Percentiles rank a stretch among this genome's conserved stretches.
phyloP scores from a whole-genome alignment of 805 yeast species.

The Kodamaea restingae region DNA sequence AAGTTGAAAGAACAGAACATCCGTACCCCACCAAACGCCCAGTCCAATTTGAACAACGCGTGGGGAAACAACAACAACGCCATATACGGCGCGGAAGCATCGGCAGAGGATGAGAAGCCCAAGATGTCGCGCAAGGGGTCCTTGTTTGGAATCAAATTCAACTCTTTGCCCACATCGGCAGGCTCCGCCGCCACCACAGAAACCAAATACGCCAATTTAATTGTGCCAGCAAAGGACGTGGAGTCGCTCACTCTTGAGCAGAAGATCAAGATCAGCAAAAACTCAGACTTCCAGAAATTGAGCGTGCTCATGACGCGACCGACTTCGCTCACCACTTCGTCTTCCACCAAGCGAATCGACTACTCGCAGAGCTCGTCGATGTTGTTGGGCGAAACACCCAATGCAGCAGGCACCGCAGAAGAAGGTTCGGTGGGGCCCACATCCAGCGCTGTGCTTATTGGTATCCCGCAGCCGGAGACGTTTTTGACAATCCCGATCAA shows the following conservation, averaged over 20 bases:
- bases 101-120: constrained; percentile 17
- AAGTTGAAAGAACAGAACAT: constrained; percentile 26
- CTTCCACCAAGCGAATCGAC: constrained; percentile 18
- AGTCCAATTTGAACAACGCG: constrained; percentile 5
- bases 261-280: constrained; percentile 25
- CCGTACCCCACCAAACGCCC: constrained; percentile 5
- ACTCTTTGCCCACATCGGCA: constrained; percentile 13
- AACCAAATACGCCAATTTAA: constrained; percentile 11
- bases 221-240: constrained; percentile 29
- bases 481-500: constrained; percentile 31
- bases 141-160: constrained; percentile 39
- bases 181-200: constrained; percentile 1
- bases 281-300: constrained; percentile 28
- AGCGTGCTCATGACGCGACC: constrained; percentile 38
- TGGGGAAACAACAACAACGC: constrained; percentile 3
- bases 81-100: not conserved
- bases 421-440: constrained; percentile 24
- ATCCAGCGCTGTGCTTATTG: constrained; percentile 34
- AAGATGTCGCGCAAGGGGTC: constrained; percentile 31
- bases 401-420: constrained; percentile 7
- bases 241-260: constrained; percentile 33
- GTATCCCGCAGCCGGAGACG: constrained; percentile 40
- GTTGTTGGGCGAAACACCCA: constrained; percentile 21
- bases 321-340: constrained; percentile 14
- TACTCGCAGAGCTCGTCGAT: constrained; percentile 34